Base-by-base conservation (phyloP, 805 yeast species). In the Candida vartiovaarae region DNA sequence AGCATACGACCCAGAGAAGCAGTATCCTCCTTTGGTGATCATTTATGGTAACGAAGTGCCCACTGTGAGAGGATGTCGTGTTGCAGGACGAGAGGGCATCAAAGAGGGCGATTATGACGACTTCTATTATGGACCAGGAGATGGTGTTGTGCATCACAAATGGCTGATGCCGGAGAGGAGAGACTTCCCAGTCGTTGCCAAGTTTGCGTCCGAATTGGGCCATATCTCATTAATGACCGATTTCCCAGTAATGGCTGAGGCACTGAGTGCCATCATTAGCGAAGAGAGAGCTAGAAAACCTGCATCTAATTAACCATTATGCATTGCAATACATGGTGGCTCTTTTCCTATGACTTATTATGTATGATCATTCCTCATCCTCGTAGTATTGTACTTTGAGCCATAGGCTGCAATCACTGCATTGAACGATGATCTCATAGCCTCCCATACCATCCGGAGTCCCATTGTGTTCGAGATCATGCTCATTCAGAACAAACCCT, bases 121-220 rank as follows among this genome's bases (percentile, higher is more conserved):
- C 53, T 83, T 87, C 54, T 78, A 74, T 53, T 89, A 86, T 55
- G 95, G 95, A 0, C 86, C 87, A 4, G 97, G 97, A 11, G 97
- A 90, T 61, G 97, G 97, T 36, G 96, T 90, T 20, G 87, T 87
- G 1, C 85, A 85, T 62, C 85, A 83, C 51, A 76, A 76, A 49
- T 83, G 89, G 84, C 63, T 85, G 39, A 76, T 89, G 76, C 97
- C 96, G 0, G 85, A 83, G 51, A 65, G 65, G 35, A 72, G 73
- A 49, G 95, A 91, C 0, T 88, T 84, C 56, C 80, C 82, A 3
- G 74, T 85, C 2, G 84, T 73, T 10, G 90, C 83, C 7, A 82
- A 80, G 53, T 69, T 85, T 36, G 70, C 79, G 1, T 73, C 84
- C 31, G 70, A 67, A 2, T 65, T 75, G 37, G 96, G 95, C 1